Evolutionary conservation across 768 basidiomycete species (phyloP).

Genomic region (Pisolithus orientalis): DNA sequence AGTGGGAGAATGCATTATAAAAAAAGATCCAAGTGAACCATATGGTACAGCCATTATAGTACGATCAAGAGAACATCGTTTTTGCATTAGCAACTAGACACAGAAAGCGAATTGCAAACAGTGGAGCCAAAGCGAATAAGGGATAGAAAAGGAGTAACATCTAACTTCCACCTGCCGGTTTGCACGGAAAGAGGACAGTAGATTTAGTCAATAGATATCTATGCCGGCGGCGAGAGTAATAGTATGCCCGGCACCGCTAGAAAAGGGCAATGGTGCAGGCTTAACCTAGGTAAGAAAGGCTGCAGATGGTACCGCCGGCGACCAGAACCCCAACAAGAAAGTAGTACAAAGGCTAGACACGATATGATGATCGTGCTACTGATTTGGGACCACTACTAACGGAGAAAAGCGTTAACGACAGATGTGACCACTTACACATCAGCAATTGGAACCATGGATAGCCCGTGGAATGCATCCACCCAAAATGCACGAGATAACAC

Average conservation of each 20-base stretch:
- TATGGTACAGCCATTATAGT: not conserved
- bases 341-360: not conserved
- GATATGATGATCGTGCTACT: not conserved
- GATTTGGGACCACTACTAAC: not conserved
- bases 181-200: no score
- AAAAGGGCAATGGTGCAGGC: not conserved
- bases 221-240: not conserved
- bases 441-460: constrained; percentile 81
- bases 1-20: not conserved
- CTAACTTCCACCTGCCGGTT: no score
- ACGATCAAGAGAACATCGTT: not conserved
- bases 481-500: constrained; percentile 82
- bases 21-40: not conserved
- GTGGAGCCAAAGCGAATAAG: no score
- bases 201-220: not conserved
- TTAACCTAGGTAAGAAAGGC: not conserved
- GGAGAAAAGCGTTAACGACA: not conserved
- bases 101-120: not conserved
- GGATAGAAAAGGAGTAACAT: no score
- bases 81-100: not conserved
- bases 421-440: constrained; percentile 57
- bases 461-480: constrained; percentile 73
- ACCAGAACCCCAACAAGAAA: not conserved
- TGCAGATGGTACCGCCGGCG: not conserved
- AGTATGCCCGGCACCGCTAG: not conserved